phyloP scores from a whole-genome alignment of 2,329 filamentous ascomycete genomes.

The Trichoderma simmonsii region DNA sequence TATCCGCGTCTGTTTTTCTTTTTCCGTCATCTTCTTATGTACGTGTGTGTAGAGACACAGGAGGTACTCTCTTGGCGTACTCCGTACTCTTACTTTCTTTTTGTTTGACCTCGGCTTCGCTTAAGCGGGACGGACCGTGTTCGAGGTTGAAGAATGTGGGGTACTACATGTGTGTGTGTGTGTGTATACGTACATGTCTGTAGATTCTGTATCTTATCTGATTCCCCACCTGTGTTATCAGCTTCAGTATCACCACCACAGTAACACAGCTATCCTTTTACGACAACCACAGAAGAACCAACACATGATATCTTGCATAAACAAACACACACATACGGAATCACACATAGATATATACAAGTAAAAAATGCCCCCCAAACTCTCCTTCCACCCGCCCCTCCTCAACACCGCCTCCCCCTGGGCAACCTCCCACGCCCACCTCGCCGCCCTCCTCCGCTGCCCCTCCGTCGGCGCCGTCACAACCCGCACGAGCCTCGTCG shows the following conservation, averaged over 20 bases:
- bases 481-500: conserved; percentile 64
- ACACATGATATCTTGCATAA: background rate
- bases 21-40: background rate
- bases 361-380: conserved; percentile 22
- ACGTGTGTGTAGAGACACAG: background rate
- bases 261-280: background rate
- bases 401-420: conserved; percentile 75
- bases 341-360: too few relatives aligned
- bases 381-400: conserved; percentile 61
- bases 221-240: background rate
- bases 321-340: background rate
- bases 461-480: conserved; percentile 70
- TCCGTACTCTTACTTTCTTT: too few relatives aligned
- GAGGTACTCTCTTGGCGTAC: background rate
- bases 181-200: background rate
- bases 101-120: background rate
- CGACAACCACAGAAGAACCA: background rate
- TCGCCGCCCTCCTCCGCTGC: conserved; percentile 58
- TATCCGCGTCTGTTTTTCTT: background rate
- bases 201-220: background rate
- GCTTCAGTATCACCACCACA: background rate
- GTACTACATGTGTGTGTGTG: background rate
- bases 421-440: conserved; percentile 64
- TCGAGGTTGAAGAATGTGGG: background rate
- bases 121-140: background rate